Base-by-base conservation (phyloP, 2,329 filamentous ascomycete genomes). In the Albifimbria verrucaria region DNA sequence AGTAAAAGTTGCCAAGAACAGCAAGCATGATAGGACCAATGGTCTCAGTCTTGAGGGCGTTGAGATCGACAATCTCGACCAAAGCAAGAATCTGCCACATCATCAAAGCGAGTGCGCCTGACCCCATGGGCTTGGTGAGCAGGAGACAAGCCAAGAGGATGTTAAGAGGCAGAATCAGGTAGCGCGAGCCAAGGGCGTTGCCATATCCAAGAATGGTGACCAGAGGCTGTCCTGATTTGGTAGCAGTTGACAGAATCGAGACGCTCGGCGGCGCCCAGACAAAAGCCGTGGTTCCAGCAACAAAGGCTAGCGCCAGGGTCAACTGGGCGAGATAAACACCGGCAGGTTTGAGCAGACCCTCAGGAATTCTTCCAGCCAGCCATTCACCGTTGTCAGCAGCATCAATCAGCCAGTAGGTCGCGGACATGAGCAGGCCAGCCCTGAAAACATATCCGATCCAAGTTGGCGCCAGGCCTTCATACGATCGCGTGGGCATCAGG, bases 51-150 rank as follows among this genome's bases (percentile, higher is more conserved):
- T 86, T 83, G 39, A 88, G 68, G 55, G 72, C 68, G 64, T 83
- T 81, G 60, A 84, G 74, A 65, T 88, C 82, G 46, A 87, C 67
- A 57, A 88, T 76, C 67, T 88, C 83, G 55, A 81, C 68, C n/a
- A 88, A 81, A 11, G 90, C 91, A 55, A 99, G 83, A 43, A 96
- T 86, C 72, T 97, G 93, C 85, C 92, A 93, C 55, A 92, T 76
- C 70, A 94, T 85, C 49, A 97, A 77, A 7, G 84, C 89, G 49
- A 97, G 81, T 1, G 92, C 86, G 48, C 91, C 92, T 53, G 87
- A 86, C 49, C 94, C 94, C 90, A 99, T 95, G 17, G 94, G 94
- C 69, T 97, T 97, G 57, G 93, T 89, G 23, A 97, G 80, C 7
- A 97, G 79, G 51, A 91, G 82, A 53, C 92, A 83, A 1, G 86